Evolutionary conservation across 2,329 filamentous ascomycete genomes (phyloP).

Genomic region (Salinomyces thailandicus): DNA sequence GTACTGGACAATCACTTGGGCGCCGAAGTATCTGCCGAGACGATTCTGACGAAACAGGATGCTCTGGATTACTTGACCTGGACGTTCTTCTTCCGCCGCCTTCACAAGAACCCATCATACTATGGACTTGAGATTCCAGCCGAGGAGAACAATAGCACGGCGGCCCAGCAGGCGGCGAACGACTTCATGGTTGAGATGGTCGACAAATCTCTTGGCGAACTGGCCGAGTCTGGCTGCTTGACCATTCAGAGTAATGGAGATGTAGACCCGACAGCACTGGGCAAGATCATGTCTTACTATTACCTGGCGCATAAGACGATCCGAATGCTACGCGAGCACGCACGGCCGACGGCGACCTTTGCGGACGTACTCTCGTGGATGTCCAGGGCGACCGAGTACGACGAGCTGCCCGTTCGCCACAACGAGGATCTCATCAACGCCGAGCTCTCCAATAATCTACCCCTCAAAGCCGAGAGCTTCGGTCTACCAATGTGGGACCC

Average conservation of each 20-base stretch:
- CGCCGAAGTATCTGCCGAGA: conserved; percentile 87
- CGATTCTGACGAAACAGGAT: conserved; percentile 88
- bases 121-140: conserved; percentile 90
- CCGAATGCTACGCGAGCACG: conserved; percentile 66
- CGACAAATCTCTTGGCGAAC: conserved; percentile 69
- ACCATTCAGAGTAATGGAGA: conserved; percentile 76
- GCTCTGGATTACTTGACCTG: conserved; percentile 95
- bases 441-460: conserved; percentile 73
- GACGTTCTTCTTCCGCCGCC: conserved; percentile 96
- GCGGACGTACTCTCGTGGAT: conserved; percentile 83
- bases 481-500: conserved; percentile 94
- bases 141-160: conserved; percentile 80
- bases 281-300: conserved; percentile 99
- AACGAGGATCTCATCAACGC: conserved; percentile 97
- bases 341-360: conserved; percentile 65
- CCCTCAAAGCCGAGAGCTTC: conserved; percentile 52
- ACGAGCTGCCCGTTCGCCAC: conserved; percentile 92
- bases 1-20: conserved; percentile 94
- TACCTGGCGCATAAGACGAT: conserved; percentile 92
- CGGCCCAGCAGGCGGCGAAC: conserved; percentile 78
- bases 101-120: conserved; percentile 98
- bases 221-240: conserved; percentile 76
- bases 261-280: conserved; percentile 78
- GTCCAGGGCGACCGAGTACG: conserved; percentile 86
- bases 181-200: conserved; percentile 93